Conservation (phyloP, 2,329 filamentous ascomycete species). For the Plenodomus lindquistii region DNA sequence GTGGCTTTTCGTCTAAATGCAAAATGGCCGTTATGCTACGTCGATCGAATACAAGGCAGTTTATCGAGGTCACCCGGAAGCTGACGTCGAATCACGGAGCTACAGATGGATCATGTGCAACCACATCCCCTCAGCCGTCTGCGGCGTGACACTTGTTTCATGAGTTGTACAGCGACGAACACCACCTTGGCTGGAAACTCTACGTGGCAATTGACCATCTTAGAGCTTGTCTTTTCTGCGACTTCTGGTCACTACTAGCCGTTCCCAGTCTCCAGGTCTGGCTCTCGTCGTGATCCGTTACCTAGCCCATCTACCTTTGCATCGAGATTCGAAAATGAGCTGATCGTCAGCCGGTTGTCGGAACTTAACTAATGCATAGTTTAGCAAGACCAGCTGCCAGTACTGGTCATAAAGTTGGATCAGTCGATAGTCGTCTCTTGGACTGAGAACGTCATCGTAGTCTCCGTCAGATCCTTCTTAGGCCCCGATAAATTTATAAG, state of each 20-base stretch:
- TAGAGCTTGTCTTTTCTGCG: constrained; percentile 15
- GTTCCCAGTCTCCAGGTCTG: constrained; percentile 12
- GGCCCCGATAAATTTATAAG: neutral
- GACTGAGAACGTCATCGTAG: neutral
- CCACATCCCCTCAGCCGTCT: constrained; percentile 25
- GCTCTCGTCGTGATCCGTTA: constrained; percentile 10
- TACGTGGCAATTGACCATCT: constrained; percentile 26
- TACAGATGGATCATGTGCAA: constrained; percentile 44
- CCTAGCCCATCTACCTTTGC: neutral
- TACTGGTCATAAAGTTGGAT: neutral
- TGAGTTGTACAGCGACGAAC: constrained; percentile 44
- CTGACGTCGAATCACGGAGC: constrained; percentile 37
- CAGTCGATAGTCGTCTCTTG: neutral
- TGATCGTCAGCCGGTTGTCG: neutral
- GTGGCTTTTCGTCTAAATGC: constrained; percentile 15
- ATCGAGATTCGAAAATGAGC: neutral
- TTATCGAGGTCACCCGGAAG: constrained; percentile 42
- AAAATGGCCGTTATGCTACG: constrained; percentile 27
- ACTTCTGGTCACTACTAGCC: constrained; percentile 1
- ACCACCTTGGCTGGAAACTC: constrained; percentile 18
- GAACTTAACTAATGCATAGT: neutral
- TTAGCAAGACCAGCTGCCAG: neutral
- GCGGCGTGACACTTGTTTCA: constrained; percentile 45
- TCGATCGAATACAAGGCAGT: constrained; percentile 31
- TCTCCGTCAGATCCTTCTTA: neutral